Evolutionary conservation across 768 basidiomycete genomes (phyloP), one percentile per base, ranked within the genome.

Genomic region (Leccinum imitatum): DNA sequence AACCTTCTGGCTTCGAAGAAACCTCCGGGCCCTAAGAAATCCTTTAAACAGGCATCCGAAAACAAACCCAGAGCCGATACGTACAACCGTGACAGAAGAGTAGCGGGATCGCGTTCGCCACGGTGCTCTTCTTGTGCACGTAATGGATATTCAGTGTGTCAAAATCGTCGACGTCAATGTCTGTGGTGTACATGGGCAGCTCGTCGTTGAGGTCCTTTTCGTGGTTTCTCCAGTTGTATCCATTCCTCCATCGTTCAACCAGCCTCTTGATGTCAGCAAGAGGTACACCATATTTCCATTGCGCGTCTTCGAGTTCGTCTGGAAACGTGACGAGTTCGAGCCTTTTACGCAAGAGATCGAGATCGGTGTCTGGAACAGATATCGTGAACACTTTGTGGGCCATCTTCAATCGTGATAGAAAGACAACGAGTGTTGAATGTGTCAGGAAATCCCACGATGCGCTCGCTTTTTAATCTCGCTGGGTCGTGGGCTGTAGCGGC

Each of bases 11-110:
- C 81, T 72, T 88, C 85, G 23, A 44, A 17, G 35, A 65, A 65
- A 9, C 80, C 77, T 56, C 86, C 86, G 0, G 86, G 85, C 87
- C 87, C 85, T 66, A 15, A 15, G 5, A 1, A 8, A 3, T 30
- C 25, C 1, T 6, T 35, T n/a, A n/a, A 30, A 19, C 41, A n/a
- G 15, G 15, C 15, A n/a, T 41, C 15, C 30, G 31, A 13, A 48
- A 31, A 17, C 7, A 8, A 27, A 14, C 4, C 23, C 30, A 51
- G 4, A 53, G 51, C 11, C 1, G 1, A 14, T 21, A 73, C 77
- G 31, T 56, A 78, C 85, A 87, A 44, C 86, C 86, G 58, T 87
- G 86, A 15, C 86, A 78, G 61, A 83, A 87, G 30, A 87, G 71
- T 17, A 88, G 67, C 1, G 86, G 85, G 31, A 87, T 82, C 0